Conservation (phyloP, 441 rosid genomes). For the Melastoma candidum region DNA sequence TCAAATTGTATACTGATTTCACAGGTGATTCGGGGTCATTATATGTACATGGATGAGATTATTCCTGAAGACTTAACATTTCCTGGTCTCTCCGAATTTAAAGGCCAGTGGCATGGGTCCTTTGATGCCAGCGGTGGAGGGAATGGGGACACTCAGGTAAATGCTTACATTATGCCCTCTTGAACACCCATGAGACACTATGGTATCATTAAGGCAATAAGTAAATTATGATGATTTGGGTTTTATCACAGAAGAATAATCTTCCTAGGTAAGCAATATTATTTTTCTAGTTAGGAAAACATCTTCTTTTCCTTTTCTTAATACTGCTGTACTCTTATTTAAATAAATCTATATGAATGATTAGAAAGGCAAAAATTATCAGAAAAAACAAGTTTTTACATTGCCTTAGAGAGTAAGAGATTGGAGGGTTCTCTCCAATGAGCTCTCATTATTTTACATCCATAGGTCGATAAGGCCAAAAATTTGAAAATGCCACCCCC, state of each 20-base stretch:
- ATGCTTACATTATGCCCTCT: not conserved
- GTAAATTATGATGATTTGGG: too few species aligned
- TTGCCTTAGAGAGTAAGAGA: too few species aligned
- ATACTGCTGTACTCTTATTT: too few species aligned
- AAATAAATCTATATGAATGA: too few species aligned
- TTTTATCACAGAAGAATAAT: too few species aligned
- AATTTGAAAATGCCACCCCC: too few species aligned
- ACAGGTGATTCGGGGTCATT: slow-evolving; percentile 71
- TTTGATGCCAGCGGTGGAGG: slow-evolving; percentile 99
- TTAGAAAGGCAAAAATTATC: too few species aligned
- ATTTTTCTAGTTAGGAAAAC: not conserved
- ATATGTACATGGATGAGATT: slow-evolving; percentile 59
- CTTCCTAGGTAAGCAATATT: not conserved
- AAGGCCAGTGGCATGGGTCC: slow-evolving; percentile 93
- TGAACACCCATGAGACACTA: not conserved
- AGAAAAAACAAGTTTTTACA: too few species aligned
- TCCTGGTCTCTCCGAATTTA: slow-evolving; percentile 94
- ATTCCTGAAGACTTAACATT: slow-evolving; percentile 71
- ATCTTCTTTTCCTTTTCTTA: not conserved
- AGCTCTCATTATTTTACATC: too few species aligned
- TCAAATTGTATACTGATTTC: slow-evolving; percentile 9
- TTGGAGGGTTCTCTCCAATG: too few species aligned
- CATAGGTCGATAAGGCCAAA: too few species aligned
- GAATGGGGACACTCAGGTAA: slow-evolving; percentile 98
- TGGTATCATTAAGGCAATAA: too few species aligned